Base-by-base conservation (phyloP, 495 filamentous ascomycete species). In the Clavariopsis aquatica region DNA sequence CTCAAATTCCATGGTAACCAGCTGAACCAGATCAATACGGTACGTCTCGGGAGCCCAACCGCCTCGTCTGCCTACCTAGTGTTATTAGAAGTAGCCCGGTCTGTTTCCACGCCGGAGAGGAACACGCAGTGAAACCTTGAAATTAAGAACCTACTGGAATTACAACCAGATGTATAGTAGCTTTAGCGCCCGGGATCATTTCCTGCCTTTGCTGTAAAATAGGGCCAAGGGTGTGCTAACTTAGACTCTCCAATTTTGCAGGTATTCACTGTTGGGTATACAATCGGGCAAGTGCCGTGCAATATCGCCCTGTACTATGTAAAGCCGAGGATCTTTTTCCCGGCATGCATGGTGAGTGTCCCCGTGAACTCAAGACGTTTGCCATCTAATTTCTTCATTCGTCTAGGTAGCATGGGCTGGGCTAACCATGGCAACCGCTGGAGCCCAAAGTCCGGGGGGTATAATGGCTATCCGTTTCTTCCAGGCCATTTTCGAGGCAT, bases 401-500 rank as follows among this genome's bases (percentile, higher is more conserved):
- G 1, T 17, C 19, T 29, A 64, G 61, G 53, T 66, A 8, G 61
- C 83, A 51, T 89, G 87, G 87, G 84, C 81, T 0, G 76, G 71
- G 0, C 60, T 88, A 24, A 88, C 85, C 17, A 85, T 88, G 81
- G 73, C 80, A 34, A 85, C 82, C 1, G 85, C 83, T 1, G 77
- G 78, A 0, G 78, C 76, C 2, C 77, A 78, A 6, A 76, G 73
- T 1, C 81, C 81, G 0, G 73, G 78, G 43, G 71, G 79, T n/a
- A 83, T 90, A 64, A 85, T 85, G 79, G 83, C 81, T 0, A 85
- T 90, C 62, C 83, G 87, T 4, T 88, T 90, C 78, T 86, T 90
- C 69, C 81, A 85, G 54, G 87, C 84, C n/a, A 69, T 87, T 10
- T 78, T 78, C 34, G 86, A 89, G 72, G 75, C 82, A 0, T 81